Evolutionary conservation across 108 stramenopile genomes (phyloP).

Genomic region (Nitzschia palea): DNA sequence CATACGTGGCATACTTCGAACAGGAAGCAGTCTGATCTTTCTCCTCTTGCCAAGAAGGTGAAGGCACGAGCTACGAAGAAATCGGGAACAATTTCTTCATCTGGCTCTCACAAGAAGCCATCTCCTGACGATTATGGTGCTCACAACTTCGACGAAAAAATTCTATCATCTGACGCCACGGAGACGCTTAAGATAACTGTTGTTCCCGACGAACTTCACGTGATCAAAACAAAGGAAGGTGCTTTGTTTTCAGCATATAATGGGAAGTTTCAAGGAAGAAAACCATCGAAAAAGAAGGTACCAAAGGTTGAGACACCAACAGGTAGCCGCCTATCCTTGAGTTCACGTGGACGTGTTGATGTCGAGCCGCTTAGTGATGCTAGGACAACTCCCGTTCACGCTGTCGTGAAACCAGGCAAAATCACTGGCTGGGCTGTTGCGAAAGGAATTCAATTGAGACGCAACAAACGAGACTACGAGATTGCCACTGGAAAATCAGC

Average conservation of each 20-base stretch:
- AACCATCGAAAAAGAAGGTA: slow-evolving; percentile 23
- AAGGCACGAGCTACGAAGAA: slow-evolving; percentile 11
- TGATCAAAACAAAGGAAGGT: slow-evolving; percentile 11
- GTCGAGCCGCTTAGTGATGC: not conserved
- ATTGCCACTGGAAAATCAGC: slow-evolving; percentile 1
- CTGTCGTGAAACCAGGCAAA: slow-evolving; percentile 11
- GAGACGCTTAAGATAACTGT: not conserved
- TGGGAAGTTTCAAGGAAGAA: slow-evolving; percentile 34
- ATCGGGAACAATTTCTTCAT: not conserved
- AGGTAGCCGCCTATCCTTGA: not conserved
- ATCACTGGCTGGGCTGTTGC: slow-evolving; percentile 24
- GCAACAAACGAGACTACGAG: not conserved
- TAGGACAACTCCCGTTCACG: not conserved
- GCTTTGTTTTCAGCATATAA: slow-evolving; percentile 19
- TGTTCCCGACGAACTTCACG: not conserved
- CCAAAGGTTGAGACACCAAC: slow-evolving; percentile 5
- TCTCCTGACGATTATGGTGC: slow-evolving; percentile 34
- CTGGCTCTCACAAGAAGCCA: slow-evolving; percentile 11
- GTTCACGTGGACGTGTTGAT: not conserved
- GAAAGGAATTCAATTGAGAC: slow-evolving; percentile 15
- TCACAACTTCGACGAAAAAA: slow-evolving; percentile 8
- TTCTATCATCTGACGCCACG: not conserved
- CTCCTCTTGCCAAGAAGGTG: slow-evolving; percentile 2
- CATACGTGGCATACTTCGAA: slow-evolving; percentile 35
- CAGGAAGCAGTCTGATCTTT: not conserved